phyloP scores from a whole-genome alignment of 2,329 filamentous ascomycete species.

The Nothopassalora personata region DNA sequence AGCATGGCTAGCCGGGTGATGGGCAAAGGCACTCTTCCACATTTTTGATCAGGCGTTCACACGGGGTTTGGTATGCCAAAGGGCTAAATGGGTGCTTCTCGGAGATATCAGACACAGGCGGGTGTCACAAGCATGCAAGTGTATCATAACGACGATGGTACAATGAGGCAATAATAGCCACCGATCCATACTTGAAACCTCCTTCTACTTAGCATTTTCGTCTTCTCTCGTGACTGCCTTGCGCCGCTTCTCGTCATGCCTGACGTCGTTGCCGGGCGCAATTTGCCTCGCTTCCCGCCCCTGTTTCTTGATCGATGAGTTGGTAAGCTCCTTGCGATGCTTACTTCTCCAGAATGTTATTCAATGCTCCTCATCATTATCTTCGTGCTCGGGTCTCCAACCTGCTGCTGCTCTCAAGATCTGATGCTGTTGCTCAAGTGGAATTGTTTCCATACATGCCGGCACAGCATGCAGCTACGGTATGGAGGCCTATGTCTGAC shows the following conservation, averaged over 20 bases:
- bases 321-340: too few species aligned
- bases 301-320: background rate
- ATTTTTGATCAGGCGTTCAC: constrained; percentile 19
- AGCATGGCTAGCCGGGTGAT: constrained; percentile 24
- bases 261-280: constrained; percentile 16
- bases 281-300: constrained; percentile 4
- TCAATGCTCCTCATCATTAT: background rate
- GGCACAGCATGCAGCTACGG: background rate
- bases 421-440: background rate
- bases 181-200: constrained; percentile 21
- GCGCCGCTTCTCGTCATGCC: background rate
- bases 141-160: constrained; percentile 40
- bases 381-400: background rate
- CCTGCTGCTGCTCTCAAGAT: background rate
- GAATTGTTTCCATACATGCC: background rate
- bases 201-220: constrained; percentile 1
- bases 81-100: constrained; percentile 24
- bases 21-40: constrained; percentile 27
- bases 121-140: constrained; percentile 23
- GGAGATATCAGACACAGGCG: constrained; percentile 31
- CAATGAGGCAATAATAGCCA: constrained; percentile 24
- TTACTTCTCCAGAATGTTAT: too few species aligned
- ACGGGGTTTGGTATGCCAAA: constrained; percentile 22
- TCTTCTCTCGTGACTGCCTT: background rate
- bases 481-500: background rate